Evolutionary conservation across 257 asterid species (phyloP), one percentile per base, ranked within the genome.

Genomic region (Haberlea rhodopensis): DNA sequence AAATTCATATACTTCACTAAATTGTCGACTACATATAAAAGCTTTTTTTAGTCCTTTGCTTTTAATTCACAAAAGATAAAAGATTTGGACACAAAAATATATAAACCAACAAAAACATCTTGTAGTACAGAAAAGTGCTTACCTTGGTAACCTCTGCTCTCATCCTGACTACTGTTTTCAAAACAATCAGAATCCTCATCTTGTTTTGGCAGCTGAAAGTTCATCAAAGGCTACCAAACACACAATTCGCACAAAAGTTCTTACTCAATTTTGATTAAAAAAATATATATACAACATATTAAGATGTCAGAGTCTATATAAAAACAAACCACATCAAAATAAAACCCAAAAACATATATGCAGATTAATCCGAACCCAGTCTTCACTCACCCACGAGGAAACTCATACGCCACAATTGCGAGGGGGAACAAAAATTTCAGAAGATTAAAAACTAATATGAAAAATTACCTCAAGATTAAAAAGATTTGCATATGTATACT

Each of bases 91-190:
- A 62, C 20, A 53, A 26, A 25, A 11, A 13, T 54, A 22, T 49
- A 58, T 19, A 53, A 66, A 58, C 55, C 10, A 65, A 23, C 21
- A 40, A 40, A 58, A 65, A 63, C 20, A 21, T 7, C 16, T 56
- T 72, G 57, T 70, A 25, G 62, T 59, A 67, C 59, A 72, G 63
- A 45, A 71, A 73, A 74, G 68, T 74, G 78, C 80, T 79, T 81
- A 81, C 94, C 94, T 87, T 78, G 95, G 85, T 88, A 80, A 83
- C 89, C 95, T 85, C 86, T 81, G 90, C 96, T 90, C 79, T 94
- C 99, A 75, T 94, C 99, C 84, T 90, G 96, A 80, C 99, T 94
- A 79, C 97, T 88, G 79, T 86, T 85, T 63, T 82, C 97, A 70
- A 82, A 82, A 80, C 90, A 86, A 79, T 90, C 96, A 77, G 86